Evolutionary conservation across 2,329 filamentous ascomycete species (phyloP), one percentile per base, ranked within the genome.

Genomic region (Lachnellula arida): DNA sequence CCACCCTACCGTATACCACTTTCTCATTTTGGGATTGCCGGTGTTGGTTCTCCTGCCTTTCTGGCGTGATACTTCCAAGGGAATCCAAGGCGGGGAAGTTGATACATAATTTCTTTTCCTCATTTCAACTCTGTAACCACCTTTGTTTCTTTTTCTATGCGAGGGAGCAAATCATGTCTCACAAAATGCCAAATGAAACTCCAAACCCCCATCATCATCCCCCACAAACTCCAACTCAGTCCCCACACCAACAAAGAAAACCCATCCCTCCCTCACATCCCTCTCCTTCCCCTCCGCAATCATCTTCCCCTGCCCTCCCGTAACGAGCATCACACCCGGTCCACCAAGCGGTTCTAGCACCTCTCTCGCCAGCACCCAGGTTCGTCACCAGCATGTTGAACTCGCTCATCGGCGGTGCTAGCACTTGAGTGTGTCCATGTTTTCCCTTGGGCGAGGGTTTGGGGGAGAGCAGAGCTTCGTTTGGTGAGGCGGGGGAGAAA

Each of bases 381-480:
- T 78, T 76, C 2, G 80, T 84, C 48, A 78, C 75, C 11, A 90
- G 71, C 73, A 91, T 81, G 62, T 84, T 81, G 65, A 92, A 91
- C 70, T 91, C 88, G 63, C 81, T 84, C 70, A 89, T 78, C 0
- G 86, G 85, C 5, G 87, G 87, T 9, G 75, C 76, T 65, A 88
- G 89, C 1, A 85, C 72, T 49, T 78, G 75, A 1, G 86, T 88
- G 70, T 81, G 84, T 0, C 85, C 84, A 43, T 78, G 76, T 58
- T 73, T 73, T 49, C 83, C 79, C 58, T 79, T 76, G 0, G 75
- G 70, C 54, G 78, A 82, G 48, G 70, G 69, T 54, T 76, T 69
- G 0, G 76, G 71, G 2, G 75, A 75, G 5, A 91, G 71, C 4
- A 81, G 72, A 2, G 82, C 78, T 53, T 88, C 81, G 2, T 80